These are phyloP conservation scores for Zygosaccharomyces bailii DNA, from an alignment of 805 yeast genomes.

Conservation along the genomic window DNA sequence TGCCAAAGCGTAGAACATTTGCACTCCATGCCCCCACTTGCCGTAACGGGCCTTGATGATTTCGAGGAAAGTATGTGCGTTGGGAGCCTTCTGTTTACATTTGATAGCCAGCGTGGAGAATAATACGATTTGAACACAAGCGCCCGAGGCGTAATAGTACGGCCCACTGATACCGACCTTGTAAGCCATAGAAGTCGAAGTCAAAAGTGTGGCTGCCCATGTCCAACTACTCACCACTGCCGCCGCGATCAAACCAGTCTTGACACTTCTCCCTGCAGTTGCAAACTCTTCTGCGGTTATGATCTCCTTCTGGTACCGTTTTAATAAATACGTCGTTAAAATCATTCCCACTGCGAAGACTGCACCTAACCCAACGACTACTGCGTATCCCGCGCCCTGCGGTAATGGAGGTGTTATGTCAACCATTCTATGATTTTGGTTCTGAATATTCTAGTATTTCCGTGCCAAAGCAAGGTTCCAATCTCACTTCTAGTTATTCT, in stretches of 20 bases:
- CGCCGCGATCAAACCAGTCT: conserved; percentile 77
- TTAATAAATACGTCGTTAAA: conserved; percentile 61
- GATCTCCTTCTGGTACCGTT: conserved; percentile 77
- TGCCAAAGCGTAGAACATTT: conserved; percentile 75
- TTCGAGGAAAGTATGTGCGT: conserved; percentile 88
- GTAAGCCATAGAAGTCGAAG: conserved; percentile 76
- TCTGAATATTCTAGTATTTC: too few relatives aligned
- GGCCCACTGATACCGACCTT: conserved; percentile 77
- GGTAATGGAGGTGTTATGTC: conserved; percentile 43
- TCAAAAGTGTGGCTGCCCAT: conserved; percentile 78
- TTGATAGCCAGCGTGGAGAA: conserved; percentile 87
- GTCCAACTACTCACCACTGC: conserved; percentile 96
- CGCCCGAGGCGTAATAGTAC: conserved; percentile 86
- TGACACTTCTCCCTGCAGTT: conserved; percentile 87
- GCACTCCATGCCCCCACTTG: conserved; percentile 62
- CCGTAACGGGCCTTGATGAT: conserved; percentile 82
- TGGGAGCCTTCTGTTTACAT: conserved; percentile 85
- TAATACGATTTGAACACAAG: conserved; percentile 79
- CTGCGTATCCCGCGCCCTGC: conserved; percentile 83
- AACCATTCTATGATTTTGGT: not conserved
- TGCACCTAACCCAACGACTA: conserved; percentile 83
- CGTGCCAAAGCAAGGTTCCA: not conserved
- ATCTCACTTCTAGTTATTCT: too few relatives aligned
- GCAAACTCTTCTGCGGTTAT: conserved; percentile 92
- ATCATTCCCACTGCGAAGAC: conserved; percentile 80